These are phyloP conservation scores for Podospora tetraspora DNA, from an alignment of 495 filamentous ascomycete genomes.

Conservation along the genomic window DNA sequence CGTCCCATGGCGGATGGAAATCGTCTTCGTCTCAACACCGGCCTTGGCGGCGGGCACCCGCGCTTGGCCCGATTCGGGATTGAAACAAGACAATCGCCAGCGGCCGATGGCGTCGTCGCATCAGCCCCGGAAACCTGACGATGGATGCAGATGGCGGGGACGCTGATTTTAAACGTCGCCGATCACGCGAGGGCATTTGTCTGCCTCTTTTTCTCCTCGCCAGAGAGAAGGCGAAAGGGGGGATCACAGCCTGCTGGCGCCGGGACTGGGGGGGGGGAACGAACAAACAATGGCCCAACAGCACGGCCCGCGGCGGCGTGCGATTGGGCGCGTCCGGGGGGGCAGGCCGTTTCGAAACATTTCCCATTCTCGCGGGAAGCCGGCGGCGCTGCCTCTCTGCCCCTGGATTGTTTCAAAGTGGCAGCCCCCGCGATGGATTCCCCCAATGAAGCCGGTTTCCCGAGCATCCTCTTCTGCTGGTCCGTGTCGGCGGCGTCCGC, in stretches of 20 bases:
- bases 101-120: not conserved
- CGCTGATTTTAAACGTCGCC: not conserved
- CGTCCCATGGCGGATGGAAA: not conserved
- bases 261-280: not conserved
- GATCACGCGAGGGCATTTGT: not conserved
- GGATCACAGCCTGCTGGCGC: not conserved
- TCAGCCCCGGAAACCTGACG: not conserved
- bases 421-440: not conserved
- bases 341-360: not conserved
- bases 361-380: not conserved
- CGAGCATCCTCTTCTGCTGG: not conserved
- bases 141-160: not conserved
- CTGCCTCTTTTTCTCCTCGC: not conserved
- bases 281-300: not conserved
- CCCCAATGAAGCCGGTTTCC: not conserved
- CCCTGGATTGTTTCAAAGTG: not conserved
- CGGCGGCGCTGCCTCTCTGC: not conserved
- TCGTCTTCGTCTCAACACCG: not conserved
- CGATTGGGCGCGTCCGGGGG: not conserved
- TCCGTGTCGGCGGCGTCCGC: not conserved
- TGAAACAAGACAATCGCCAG: not conserved
- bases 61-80: not conserved
- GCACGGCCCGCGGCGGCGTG: not conserved
- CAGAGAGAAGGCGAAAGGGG: not conserved
- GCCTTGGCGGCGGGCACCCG: not conserved